Conservation (phyloP, 202 grass and related monocot species). For the Eragrostis tef region DNA sequence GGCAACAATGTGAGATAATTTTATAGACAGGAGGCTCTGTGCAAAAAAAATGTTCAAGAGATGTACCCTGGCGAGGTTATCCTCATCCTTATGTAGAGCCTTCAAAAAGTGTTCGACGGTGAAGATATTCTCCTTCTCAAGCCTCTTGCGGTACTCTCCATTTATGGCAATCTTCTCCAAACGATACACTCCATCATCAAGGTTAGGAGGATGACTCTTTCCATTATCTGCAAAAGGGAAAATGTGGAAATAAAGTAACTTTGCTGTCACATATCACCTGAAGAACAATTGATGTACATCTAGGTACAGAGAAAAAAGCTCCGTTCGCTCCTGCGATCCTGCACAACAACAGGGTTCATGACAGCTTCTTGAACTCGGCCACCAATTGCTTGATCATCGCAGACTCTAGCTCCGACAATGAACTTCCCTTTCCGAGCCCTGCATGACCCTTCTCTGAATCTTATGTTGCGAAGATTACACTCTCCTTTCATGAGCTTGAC, state of each 20-base stretch:
- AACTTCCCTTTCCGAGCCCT: constrained; percentile 44
- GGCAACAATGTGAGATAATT: not conserved
- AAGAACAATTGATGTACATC: not conserved
- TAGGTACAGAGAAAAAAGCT: not conserved
- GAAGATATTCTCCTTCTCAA: constrained; percentile 10
- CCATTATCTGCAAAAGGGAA: constrained; percentile 40
- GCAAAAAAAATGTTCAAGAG: not conserved
- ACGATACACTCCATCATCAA: constrained; percentile 47
- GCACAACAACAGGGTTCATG: constrained; percentile 33
- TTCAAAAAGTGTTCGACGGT: constrained; percentile 46
- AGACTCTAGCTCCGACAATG: constrained; percentile 45
- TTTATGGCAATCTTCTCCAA: constrained; percentile 39
- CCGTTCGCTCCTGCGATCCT: constrained; percentile 37
- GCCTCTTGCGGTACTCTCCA: constrained; percentile 34
- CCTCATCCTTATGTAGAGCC: not conserved
- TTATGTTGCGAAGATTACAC: constrained; percentile 25
- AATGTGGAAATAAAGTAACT: not conserved
- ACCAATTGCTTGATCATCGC: not conserved
- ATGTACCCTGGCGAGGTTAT: not conserved
- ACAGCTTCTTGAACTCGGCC: constrained; percentile 29
- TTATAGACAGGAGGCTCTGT: not conserved
- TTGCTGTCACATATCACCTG: not conserved
- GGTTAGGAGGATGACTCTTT: constrained; percentile 53
- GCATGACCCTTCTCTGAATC: constrained; percentile 62
- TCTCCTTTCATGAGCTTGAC: constrained; percentile 36